Evolutionary conservation across 257 asterid genomes (phyloP), one percentile per base, ranked within the genome.

Genomic region (Gynochthodes officinalis): DNA sequence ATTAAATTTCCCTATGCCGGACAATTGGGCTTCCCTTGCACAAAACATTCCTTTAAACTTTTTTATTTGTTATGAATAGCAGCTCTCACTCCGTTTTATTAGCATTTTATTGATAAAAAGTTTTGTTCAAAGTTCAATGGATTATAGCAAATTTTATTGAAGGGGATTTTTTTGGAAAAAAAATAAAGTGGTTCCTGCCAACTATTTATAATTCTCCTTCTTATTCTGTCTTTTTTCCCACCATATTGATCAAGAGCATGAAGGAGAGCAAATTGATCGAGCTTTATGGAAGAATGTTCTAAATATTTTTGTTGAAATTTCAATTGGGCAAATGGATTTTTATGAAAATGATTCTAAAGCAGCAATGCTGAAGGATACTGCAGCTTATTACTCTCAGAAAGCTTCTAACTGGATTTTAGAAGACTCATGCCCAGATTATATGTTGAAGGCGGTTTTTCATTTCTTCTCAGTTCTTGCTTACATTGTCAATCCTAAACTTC

Each of bases 321-420:
- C 98, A 72, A 89, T 92, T 97, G 97, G 97, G 52, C 87, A 78
- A 84, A 95, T 95, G 99, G 87, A 87, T 69, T 71, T 68, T 73
- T 95, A 95, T 76, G 97, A 90, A 72, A 89, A 84, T 54, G 97
- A 95, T 79, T 95, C 92, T 75, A 97, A 95, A 85, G 90, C 82
- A 74, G 87, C 95, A 64, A 78, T 92, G 98, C 81, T 95, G 76
- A 83, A 80, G 78, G 98, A 86, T 79, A 85, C 96, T 3, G 96
- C 99, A 33, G 90, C 97, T 66, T 92, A 95, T 87, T 92, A 95
- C 81, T 95, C 99, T 73, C 85, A 96, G 76, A 95, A 95, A 82
- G 99, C 99, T 74, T 95, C 99, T 57, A 95, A 79, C 79, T 95
- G 99, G 99, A 95, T 95, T 71, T 73, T 92, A 63, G 99, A 95